These are phyloP conservation scores for Lagenidium sp. DNA, from an alignment of 352 stramenopile genomes.

Conservation along the genomic window DNA sequence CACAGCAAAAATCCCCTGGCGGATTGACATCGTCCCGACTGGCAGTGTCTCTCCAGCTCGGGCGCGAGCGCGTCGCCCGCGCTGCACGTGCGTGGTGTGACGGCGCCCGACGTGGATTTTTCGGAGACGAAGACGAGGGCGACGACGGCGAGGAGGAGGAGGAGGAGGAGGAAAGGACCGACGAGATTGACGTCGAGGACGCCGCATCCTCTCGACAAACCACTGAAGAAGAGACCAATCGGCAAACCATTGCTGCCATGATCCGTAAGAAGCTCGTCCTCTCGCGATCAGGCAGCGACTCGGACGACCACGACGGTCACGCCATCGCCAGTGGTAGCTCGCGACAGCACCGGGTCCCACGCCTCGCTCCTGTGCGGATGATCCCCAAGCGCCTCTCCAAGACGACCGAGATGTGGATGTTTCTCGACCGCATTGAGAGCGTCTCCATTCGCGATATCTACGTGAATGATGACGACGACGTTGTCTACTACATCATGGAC, in stretches of 20 bases:
- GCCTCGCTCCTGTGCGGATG: constrained; percentile 30
- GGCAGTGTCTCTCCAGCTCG: constrained; percentile 1
- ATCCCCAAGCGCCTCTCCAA: constrained; percentile 41
- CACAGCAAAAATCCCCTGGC: no score
- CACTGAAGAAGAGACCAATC: no score
- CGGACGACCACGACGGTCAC: no score
- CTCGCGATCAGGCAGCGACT: no score
- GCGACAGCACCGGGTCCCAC: constrained; percentile 21
- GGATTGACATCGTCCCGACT: no score
- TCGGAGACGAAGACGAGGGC: constrained; percentile 3
- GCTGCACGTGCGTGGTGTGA: constrained; percentile 7
- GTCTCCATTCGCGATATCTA: constrained; percentile 44
- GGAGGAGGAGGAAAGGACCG: not conserved
- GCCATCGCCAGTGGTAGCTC: constrained; percentile 4
- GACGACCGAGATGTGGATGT: constrained; percentile 39
- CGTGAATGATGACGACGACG: constrained; percentile 28
- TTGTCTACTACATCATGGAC: constrained; percentile 48
- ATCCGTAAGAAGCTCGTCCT: no score
- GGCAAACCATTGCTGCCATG: no score
- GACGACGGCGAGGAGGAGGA: constrained; percentile 1
- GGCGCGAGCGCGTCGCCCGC: constrained; percentile 8
- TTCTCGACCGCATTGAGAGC: constrained; percentile 46
- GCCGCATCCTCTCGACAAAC: no score
- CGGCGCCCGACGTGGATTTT: constrained; percentile 5
- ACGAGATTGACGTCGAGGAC: not conserved